Evolutionary conservation across 2,329 filamentous ascomycete species (phyloP).

Genomic region (Fusarium redolens): DNA sequence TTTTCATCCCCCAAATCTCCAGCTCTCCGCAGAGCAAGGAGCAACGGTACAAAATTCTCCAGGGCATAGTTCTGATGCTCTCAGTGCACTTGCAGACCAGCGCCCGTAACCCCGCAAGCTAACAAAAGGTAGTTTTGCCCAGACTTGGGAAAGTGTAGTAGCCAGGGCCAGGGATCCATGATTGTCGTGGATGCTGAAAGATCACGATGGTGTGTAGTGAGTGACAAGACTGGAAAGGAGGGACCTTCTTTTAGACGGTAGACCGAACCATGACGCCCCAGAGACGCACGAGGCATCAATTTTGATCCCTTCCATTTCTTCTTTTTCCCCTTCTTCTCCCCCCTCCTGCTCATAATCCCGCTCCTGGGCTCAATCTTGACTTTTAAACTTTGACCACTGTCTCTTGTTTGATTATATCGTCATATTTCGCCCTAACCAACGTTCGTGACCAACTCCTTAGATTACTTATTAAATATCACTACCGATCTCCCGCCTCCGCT

Average conservation of each 20-base stretch:
- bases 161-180: slow-evolving; percentile 42
- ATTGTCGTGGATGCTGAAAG: slow-evolving; percentile 38
- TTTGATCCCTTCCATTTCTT: slow-evolving; percentile 33
- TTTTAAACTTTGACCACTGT: slow-evolving; percentile 5
- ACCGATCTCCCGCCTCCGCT: slow-evolving; percentile 23
- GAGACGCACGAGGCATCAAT: slow-evolving; percentile 39
- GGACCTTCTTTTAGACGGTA: slow-evolving; percentile 36
- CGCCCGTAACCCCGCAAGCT: slow-evolving; percentile 44
- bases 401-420: slow-evolving; percentile 13
- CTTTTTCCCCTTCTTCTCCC: slow-evolving; percentile 35
- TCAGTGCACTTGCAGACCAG: slow-evolving; percentile 14
- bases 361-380: slow-evolving; percentile 8
- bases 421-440: slow-evolving; percentile 3
- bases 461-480: slow-evolving; percentile 20
- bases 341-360: neutral
- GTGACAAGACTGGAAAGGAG: slow-evolving; percentile 14
- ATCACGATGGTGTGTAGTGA: slow-evolving; percentile 47
- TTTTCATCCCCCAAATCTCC: slow-evolving; percentile 19
- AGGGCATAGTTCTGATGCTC: slow-evolving; percentile 7
- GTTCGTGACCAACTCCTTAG: neutral
- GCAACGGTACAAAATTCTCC: neutral
- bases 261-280: slow-evolving; percentile 47
- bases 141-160: slow-evolving; percentile 37
- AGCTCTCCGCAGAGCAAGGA: slow-evolving; percentile 6
- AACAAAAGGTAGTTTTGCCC: slow-evolving; percentile 31